Evolutionary conservation across 768 basidiomycete genomes (phyloP), one percentile per base, ranked within the genome.

Genomic region (Daedaleopsis sinensis): DNA sequence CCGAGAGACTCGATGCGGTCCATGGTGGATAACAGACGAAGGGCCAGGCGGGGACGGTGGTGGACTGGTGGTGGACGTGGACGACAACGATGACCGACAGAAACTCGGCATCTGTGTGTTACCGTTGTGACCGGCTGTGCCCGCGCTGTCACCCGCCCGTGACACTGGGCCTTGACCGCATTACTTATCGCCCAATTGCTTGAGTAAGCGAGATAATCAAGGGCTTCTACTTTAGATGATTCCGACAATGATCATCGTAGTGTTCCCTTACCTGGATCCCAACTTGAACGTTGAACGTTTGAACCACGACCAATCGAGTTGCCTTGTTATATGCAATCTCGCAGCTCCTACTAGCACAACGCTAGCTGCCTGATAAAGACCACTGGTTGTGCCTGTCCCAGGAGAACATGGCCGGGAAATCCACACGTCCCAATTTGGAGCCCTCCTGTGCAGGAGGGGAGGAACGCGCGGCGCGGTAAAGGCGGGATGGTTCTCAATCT

Each of bases 1-100:
- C 90, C 82, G 58, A 97, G 82, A 3, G 85, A 80, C 72, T 93
- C 91, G 60, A 94, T 74, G 68, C 84, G 86, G 68, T 94, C 93
- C 93, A 94, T 94, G 72, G 69, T 70, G 72, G 73, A 67, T 70
- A 63, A 63, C n/a, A n/a, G n/a, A n/a, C n/a, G n/a, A n/a, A n/a
- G n/a, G n/a, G n/a, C n/a, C n/a, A n/a, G n/a, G n/a, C n/a, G n/a
- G 24, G 36, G 19, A 53, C 21, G 35, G 52, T 54, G 48, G 15
- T 49, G 62, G 47, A 58, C 32, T 59, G 52, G 66, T 46, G 54
- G 52, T 57, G 54, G 62, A 59, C 62, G 24, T 16, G 32, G 38
- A 64, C 52, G 68, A 55, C 39, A 10, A 11, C 11, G 39, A 18
- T 11, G 39, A 42, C 39, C 11, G 13, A 42, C 13, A 42, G 13